A percentile compares a stretch with the other conserved stretches of the same genome.
Conservation (phyloP, 164 flowering plant species). For the Macadamia integrifolia region DNA sequence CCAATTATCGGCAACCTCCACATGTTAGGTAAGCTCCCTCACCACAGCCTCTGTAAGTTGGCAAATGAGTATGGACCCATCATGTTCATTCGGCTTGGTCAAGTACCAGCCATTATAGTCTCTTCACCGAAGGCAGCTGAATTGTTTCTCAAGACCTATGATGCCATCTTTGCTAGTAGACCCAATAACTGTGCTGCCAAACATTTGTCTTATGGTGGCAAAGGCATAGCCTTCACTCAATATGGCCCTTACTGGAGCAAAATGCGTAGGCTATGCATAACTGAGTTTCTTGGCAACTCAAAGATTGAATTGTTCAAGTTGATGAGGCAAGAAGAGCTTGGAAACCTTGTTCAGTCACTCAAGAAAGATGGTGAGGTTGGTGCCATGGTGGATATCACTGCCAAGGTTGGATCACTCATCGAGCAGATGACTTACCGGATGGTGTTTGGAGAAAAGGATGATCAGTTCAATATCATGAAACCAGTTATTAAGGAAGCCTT, state of each 20-base stretch:
- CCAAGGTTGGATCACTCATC: background rate
- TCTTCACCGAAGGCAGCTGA: constrained; percentile 18
- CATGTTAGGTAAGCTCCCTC: constrained; percentile 20
- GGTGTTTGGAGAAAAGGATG: background rate
- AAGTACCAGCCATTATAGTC: constrained; percentile 13
- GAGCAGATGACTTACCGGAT: background rate
- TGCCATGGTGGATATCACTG: background rate
- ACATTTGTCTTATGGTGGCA: constrained; percentile 6
- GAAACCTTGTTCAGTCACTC: background rate
- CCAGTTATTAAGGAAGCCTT: background rate
- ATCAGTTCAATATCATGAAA: background rate
- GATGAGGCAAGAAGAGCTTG: constrained; percentile 8
- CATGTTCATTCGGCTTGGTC: constrained; percentile 22
- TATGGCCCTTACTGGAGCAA: constrained; percentile 31
- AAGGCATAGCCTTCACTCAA: constrained; percentile 9
- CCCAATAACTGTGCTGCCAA: constrained; percentile 9
- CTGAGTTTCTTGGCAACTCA: constrained; percentile 14
- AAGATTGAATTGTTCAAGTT: constrained; percentile 17
- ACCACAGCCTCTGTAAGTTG: constrained; percentile 12
- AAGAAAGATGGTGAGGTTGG: background rate
- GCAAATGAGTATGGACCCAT: constrained; percentile 21
- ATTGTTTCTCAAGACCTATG: constrained; percentile 24
- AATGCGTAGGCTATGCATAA: constrained; percentile 15
- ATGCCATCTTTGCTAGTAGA: constrained; percentile 17
- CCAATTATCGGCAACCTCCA: constrained; percentile 29